These are phyloP conservation scores for Neurospora sp. DNA, from an alignment of 2,329 filamentous ascomycete species.

Conservation along the genomic window DNA sequence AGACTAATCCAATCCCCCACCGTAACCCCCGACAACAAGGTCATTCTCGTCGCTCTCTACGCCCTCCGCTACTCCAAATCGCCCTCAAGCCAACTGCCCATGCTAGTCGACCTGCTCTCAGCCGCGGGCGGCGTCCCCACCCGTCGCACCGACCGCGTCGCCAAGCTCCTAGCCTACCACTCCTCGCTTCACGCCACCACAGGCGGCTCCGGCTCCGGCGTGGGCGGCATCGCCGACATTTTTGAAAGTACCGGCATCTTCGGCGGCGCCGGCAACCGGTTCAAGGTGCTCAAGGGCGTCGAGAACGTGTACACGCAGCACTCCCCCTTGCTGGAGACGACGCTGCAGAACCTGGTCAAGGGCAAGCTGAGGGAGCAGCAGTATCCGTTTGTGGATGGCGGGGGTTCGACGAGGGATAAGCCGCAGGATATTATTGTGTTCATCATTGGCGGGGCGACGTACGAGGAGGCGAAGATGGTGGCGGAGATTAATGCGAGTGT, in stretches of 20 bases:
- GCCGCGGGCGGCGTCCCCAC: slow-evolving; percentile 74
- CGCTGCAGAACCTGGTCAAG: slow-evolving; percentile 87
- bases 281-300: slow-evolving; percentile 92
- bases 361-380: slow-evolving; percentile 76
- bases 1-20: slow-evolving; percentile 70
- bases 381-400: slow-evolving; percentile 89
- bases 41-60: slow-evolving; percentile 88
- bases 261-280: slow-evolving; percentile 73
- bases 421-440: slow-evolving; percentile 95
- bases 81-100: slow-evolving; percentile 70
- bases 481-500: slow-evolving; percentile 89
- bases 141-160: slow-evolving; percentile 67
- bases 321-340: slow-evolving; percentile 76
- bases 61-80: slow-evolving; percentile 86
- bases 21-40: slow-evolving; percentile 73
- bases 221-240: slow-evolving; percentile 75
- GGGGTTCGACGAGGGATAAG: slow-evolving; percentile 80
- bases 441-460: slow-evolving; percentile 86
- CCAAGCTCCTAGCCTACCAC: slow-evolving; percentile 77
- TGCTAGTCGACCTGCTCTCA: slow-evolving; percentile 77
- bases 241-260: slow-evolving; percentile 91
- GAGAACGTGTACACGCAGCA: slow-evolving; percentile 99
- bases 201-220: slow-evolving; percentile 59
- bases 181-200: slow-evolving; percentile 68
- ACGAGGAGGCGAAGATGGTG: slow-evolving; percentile 93